phyloP scores from a whole-genome alignment of 345 rosid species.

The Stellera chamaejasme region DNA sequence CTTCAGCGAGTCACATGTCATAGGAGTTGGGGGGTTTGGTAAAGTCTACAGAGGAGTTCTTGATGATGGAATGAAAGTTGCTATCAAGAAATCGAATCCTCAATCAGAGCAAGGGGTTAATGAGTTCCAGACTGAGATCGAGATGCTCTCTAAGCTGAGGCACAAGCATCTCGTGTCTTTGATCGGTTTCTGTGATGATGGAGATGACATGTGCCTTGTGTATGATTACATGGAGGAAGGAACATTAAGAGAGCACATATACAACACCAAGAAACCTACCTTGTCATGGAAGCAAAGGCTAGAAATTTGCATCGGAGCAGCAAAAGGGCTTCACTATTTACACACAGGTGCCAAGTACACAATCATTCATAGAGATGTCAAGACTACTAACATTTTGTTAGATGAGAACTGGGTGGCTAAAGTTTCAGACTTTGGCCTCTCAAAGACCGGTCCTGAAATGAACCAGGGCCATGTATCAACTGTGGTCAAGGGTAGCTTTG shows the following conservation, averaged over 20 bases:
- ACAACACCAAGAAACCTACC: conserved; percentile 26
- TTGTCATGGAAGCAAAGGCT: conserved; percentile 35
- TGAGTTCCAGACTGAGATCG: conserved; percentile 13
- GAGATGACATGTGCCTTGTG: conserved; percentile 14
- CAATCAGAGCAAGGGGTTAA: conserved; percentile 10
- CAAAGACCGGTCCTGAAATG: conserved; percentile 35
- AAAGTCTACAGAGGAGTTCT: conserved; percentile 34
- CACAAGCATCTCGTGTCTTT: conserved; percentile 15
- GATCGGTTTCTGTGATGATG: conserved; percentile 13
- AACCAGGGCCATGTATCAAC: conserved; percentile 38
- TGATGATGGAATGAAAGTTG: conserved; percentile 24
- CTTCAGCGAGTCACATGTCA: conserved; percentile 28
- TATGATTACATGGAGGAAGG: conserved; percentile 44
- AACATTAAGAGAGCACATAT: conserved; percentile 29
- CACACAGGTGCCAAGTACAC: conserved; percentile 33
- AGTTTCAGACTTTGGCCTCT: conserved; percentile 38
- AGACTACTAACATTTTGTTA: conserved; percentile 33
- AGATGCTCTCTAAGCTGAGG: conserved; percentile 11
- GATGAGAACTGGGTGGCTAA: conserved; percentile 38
- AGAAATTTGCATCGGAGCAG: conserved; percentile 35
- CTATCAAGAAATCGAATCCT: conserved; percentile 24
- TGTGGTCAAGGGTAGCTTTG: conserved; percentile 38
- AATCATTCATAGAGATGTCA: conserved; percentile 37
- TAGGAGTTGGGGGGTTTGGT: conserved; percentile 38
- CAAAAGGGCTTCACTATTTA: conserved; percentile 39